Conservation (phyloP, 768 basidiomycete genomes). For the Suillus spraguei region DNA sequence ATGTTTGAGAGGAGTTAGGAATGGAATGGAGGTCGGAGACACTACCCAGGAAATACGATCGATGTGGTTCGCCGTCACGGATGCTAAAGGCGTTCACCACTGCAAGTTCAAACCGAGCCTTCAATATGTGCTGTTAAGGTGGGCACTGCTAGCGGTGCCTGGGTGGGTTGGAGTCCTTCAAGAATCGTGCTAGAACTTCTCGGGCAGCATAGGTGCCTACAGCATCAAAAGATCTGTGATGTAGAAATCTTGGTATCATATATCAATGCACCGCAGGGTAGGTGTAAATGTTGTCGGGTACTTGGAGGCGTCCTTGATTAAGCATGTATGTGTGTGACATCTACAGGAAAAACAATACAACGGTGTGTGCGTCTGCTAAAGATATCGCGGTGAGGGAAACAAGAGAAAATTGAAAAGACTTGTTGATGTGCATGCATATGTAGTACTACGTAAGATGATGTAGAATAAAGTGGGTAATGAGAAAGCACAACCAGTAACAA, state of each 20-base stretch:
- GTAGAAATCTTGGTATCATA: no score
- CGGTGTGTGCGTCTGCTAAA: background rate
- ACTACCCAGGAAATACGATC: no score
- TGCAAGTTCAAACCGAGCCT: no score
- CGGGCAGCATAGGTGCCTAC: background rate
- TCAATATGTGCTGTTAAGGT: no score
- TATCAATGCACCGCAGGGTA: background rate
- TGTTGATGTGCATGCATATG: background rate
- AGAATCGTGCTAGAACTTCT: no score
- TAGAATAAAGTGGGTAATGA: background rate
- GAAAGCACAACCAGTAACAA: background rate
- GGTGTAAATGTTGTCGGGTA: background rate
- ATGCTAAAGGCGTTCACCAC: no score
- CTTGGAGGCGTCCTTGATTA: background rate
- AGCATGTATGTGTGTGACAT: background rate
- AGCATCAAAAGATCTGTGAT: no score
- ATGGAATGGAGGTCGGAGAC: no score
- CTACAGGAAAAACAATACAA: background rate
- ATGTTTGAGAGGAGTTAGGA: no score
- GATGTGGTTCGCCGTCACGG: no score
- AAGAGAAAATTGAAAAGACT: background rate
- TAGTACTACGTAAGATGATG: conserved; percentile 5
- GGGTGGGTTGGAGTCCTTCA: no score
- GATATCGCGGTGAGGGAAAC: background rate
- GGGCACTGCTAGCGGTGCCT: no score